Conservation (phyloP, 176 grass and related monocot genomes). For the Eragrostis nindensis region DNA sequence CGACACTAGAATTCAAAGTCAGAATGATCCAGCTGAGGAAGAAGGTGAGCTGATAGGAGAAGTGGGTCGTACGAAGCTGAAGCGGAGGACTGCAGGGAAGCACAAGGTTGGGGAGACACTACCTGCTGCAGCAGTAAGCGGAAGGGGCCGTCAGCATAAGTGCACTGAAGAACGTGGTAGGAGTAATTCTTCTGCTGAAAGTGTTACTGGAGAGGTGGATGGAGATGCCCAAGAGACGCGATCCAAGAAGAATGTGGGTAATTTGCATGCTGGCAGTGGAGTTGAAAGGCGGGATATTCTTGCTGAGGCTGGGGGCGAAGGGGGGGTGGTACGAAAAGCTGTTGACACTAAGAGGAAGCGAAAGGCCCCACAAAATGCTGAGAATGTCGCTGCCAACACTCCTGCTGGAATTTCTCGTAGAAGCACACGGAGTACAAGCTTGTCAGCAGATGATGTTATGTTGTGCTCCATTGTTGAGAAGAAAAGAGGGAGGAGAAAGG, state of each 20-base stretch:
- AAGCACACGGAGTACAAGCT: constrained; percentile 18
- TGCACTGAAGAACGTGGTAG: background rate
- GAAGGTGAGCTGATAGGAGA: background rate
- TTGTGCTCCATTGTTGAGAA: constrained; percentile 35
- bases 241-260: background rate
- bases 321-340: background rate
- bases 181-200: constrained; percentile 4
- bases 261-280: background rate
- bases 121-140: background rate
- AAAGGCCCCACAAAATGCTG: background rate
- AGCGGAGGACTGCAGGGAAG: constrained; percentile 2
- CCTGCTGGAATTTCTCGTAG: constrained; percentile 10
- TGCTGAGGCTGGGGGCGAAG: constrained; percentile 5
- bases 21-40: background rate
- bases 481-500: background rate
- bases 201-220: background rate
- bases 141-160: background rate
- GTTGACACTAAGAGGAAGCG: constrained; percentile 19
- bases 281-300: background rate
- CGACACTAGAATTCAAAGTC: background rate
- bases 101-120: background rate
- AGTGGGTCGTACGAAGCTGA: constrained; percentile 12
- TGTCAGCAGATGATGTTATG: background rate
- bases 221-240: background rate
- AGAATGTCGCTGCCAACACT: background rate